Evolutionary conservation across 225 moss, liverwort and hornwort genomes (phyloP).

Genomic region (Takakia lepidozioides): DNA sequence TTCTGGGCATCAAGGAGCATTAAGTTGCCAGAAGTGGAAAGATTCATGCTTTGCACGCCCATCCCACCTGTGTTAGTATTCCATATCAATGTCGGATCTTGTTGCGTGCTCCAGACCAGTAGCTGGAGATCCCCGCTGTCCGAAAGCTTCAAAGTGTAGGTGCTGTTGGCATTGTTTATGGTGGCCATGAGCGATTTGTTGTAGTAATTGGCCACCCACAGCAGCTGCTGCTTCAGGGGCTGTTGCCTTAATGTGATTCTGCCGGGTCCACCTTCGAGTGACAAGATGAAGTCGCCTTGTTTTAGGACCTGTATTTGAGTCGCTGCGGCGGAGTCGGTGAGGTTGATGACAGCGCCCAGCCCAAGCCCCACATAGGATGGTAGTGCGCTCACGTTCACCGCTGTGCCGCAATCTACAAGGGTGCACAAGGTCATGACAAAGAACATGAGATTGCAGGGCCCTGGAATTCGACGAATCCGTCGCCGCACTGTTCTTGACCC

Average conservation of each 20-base stretch:
- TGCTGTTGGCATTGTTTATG: background rate
- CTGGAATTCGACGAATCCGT: too few relatives aligned
- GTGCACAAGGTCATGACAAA: too few relatives aligned
- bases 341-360: background rate
- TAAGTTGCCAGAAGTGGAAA: slow-evolving; percentile 3
- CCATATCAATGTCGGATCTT: slow-evolving; percentile 2
- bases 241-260: background rate
- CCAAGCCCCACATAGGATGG: slow-evolving; percentile 1
- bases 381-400: slow-evolving; percentile 2
- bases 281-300: background rate
- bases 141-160: background rate
- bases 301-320: background rate
- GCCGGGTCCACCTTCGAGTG: background rate
- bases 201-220: slow-evolving; percentile 5
- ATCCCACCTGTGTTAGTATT: background rate
- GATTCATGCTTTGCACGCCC: slow-evolving; percentile 1
- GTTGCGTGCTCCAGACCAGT: background rate
- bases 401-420: background rate
- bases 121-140: slow-evolving; percentile 2
- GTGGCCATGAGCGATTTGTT: background rate
- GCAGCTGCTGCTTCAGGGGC: background rate
- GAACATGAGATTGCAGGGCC: too few relatives aligned
- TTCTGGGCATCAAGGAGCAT: slow-evolving; percentile 2
- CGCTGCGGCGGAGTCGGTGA: background rate
- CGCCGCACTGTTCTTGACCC: too few relatives aligned